Conservation (phyloP, 306 rosid genomes). For the Spatholobus suberectus region DNA sequence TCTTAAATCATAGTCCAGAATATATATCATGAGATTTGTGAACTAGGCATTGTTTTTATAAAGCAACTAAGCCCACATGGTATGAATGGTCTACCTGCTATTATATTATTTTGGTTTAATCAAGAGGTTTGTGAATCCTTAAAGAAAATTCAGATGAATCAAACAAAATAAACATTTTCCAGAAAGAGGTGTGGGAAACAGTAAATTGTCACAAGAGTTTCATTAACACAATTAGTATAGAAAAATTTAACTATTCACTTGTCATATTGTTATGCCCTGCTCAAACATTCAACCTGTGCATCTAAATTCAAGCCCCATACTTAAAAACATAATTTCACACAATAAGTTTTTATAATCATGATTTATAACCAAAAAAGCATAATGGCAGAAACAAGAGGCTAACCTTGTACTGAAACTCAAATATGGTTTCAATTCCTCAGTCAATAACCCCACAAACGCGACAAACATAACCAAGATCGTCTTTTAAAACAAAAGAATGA, state of each 20-base stretch:
- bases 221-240: not conserved
- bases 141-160: not conserved
- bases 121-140: not conserved
- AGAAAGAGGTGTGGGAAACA: not conserved
- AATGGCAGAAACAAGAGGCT: constrained; percentile 20
- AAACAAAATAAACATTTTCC: constrained; percentile 12
- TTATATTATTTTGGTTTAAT: constrained; percentile 31
- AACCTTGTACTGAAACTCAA: constrained; percentile 84
- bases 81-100: constrained; percentile 9
- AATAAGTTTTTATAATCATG: not conserved
- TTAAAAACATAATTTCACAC: constrained; percentile 8
- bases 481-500: constrained; percentile 89
- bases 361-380: constrained; percentile 13
- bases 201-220: constrained; percentile 8
- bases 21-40: constrained; percentile 4
- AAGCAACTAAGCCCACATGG: not conserved
- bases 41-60: not conserved
- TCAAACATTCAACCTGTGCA: constrained; percentile 18
- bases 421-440: constrained; percentile 77
- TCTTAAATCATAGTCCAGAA: constrained; percentile 13
- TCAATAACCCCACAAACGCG: constrained; percentile 87
- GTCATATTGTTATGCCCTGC: constrained; percentile 14
- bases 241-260: constrained; percentile 7
- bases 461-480: constrained; percentile 91
- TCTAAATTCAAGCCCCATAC: constrained; percentile 21